phyloP scores from a whole-genome alignment of 345 rosid genomes.

The Dipteronia dyeriana region DNA sequence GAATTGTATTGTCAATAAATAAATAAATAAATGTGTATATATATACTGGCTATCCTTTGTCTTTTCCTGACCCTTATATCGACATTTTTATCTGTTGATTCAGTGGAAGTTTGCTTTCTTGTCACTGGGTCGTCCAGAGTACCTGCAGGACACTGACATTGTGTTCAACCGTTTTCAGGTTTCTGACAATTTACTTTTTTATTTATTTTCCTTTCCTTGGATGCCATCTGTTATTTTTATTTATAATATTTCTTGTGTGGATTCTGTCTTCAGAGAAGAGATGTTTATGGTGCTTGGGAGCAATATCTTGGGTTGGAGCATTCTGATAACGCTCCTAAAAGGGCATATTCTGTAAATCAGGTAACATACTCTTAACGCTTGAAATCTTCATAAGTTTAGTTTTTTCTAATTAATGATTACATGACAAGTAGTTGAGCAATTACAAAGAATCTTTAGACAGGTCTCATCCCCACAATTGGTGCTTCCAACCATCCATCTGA shows the following conservation, averaged over 20 bases:
- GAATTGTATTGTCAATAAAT: not conserved
- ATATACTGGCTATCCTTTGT: not conserved
- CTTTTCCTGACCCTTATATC: not conserved
- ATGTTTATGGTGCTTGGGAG: conserved; percentile 88
- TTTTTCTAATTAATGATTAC: not conserved
- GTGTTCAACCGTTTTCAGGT: conserved; percentile 89
- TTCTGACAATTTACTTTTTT: not conserved
- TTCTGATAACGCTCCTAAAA: conserved; percentile 76
- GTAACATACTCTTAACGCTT: conserved; percentile 24
- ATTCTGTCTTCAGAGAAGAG: conserved; percentile 46
- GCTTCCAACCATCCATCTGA: not conserved
- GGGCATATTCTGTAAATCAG: conserved; percentile 80
- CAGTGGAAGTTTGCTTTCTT: conserved; percentile 97
- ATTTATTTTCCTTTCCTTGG: not conserved
- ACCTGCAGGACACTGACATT: conserved; percentile 72
- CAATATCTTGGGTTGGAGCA: conserved; percentile 95
- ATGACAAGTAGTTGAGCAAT: not conserved
- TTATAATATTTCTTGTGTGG: conserved; percentile 1
- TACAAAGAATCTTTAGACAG: not conserved
- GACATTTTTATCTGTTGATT: not conserved
- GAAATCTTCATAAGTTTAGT: not conserved
- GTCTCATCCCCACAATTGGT: not conserved
- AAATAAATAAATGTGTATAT: too few relatives aligned
- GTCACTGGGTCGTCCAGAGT: conserved; percentile 89
- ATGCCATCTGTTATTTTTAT: not conserved